Conservation (phyloP, 2,329 filamentous ascomycete species). For the Orbilia quercus region DNA sequence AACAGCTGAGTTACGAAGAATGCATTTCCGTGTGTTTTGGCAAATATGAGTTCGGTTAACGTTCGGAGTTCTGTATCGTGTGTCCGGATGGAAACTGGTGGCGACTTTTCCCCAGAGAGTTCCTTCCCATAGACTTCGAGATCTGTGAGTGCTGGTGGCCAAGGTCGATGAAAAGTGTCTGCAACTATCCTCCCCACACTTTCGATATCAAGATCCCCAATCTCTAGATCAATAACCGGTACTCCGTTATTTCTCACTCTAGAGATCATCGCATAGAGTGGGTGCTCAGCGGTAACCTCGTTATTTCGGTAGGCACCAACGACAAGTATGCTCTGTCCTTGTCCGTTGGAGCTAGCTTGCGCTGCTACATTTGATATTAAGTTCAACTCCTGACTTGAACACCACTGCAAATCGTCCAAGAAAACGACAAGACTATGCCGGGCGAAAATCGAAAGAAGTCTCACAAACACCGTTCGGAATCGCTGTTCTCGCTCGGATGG, state of each 20-base stretch:
- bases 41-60: conserved; percentile 59
- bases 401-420: conserved; percentile 60
- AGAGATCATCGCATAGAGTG: conserved; percentile 58
- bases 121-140: conserved; percentile 41
- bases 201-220: conserved; percentile 59
- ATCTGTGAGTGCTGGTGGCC: conserved; percentile 30
- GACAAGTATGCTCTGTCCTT: conserved; percentile 59
- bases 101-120: background rate
- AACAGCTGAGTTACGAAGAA: conserved; percentile 60
- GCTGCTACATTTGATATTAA: conserved; percentile 59
- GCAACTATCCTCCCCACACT: conserved; percentile 60
- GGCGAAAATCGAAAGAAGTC: conserved; percentile 57
- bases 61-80: conserved; percentile 60
- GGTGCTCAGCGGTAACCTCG: conserved; percentile 59
- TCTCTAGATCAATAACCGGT: conserved; percentile 57
- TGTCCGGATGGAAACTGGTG: conserved; percentile 9
- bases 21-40: conserved; percentile 60
- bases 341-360: conserved; percentile 57
- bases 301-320: conserved; percentile 60
- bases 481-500: conserved; percentile 59
- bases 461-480: conserved; percentile 57
- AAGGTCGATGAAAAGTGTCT: conserved; percentile 59
- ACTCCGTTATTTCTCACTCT: conserved; percentile 57
- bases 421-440: conserved; percentile 60
- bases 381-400: conserved; percentile 58